Conservation (phyloP, 352 stramenopile species). For the Pythium catenulatum region DNA sequence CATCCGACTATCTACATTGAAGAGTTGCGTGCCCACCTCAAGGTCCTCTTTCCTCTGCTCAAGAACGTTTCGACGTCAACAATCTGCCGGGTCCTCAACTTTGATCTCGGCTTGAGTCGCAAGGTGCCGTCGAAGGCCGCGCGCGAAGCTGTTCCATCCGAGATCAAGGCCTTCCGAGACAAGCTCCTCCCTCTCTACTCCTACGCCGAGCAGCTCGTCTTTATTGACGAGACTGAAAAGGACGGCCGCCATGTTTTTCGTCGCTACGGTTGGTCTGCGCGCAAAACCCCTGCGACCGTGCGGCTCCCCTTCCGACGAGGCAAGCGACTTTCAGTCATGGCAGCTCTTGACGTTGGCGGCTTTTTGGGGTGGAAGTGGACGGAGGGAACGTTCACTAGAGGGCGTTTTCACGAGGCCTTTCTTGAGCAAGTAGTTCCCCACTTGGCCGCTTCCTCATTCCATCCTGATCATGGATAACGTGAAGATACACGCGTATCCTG, state of each 20-base stretch:
- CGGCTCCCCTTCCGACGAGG: neutral
- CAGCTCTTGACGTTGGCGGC: neutral
- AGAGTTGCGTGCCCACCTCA: constrained; percentile 25
- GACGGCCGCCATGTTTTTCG: constrained; percentile 34
- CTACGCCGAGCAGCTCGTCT: constrained; percentile 46
- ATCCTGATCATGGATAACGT: constrained; percentile 79
- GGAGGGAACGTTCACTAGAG: no score
- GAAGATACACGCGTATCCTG: constrained; percentile 71
- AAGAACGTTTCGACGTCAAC: constrained; percentile 31
- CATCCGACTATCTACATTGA: constrained; percentile 51
- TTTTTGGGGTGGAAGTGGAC: no score
- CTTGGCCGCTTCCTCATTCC: constrained; percentile 74
- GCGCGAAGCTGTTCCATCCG: constrained; percentile 34
- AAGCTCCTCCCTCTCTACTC: constrained; percentile 17
- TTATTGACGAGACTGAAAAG: constrained; percentile 47
- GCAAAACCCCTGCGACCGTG: constrained; percentile 32
- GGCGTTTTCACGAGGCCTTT: no score
- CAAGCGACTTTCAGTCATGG: neutral
- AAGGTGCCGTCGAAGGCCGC: constrained; percentile 51
- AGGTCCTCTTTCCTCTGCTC: neutral
- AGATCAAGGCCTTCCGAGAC: constrained; percentile 32
- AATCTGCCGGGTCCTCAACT: constrained; percentile 42
- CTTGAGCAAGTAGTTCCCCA: no score
- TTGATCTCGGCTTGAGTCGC: constrained; percentile 38
- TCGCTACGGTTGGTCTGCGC: constrained; percentile 36